These are phyloP conservation scores for Fusarium sp. DNA, from an alignment of 2,329 filamentous ascomycete species.

Conservation along the genomic window DNA sequence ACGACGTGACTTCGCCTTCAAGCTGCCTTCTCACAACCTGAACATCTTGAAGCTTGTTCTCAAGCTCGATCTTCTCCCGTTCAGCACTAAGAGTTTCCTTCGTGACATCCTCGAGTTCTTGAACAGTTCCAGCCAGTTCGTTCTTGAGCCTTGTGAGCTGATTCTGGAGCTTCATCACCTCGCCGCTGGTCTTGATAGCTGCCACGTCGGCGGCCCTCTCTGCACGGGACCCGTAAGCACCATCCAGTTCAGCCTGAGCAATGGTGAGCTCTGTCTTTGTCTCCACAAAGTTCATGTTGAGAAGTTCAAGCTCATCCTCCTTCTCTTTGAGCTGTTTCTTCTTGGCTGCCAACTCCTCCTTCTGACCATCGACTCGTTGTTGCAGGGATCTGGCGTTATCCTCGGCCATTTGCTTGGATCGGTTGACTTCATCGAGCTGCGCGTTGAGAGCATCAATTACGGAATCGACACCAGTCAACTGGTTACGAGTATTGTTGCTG, in stretches of 20 bases:
- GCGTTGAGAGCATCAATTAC: constrained; percentile 44
- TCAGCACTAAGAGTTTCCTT: constrained; percentile 63
- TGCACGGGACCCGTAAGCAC: constrained; percentile 68
- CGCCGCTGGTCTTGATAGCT: constrained; percentile 61
- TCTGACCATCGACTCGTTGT: constrained; percentile 37
- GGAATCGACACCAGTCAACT: constrained; percentile 47
- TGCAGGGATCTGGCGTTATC: constrained; percentile 44
- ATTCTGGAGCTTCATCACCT: constrained; percentile 58
- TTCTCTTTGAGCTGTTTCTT: constrained; percentile 60
- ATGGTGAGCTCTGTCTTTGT: constrained; percentile 71
- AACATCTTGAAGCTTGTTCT: constrained; percentile 52
- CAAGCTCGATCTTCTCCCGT: constrained; percentile 59
- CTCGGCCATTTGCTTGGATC: constrained; percentile 45
- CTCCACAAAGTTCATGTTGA: constrained; percentile 65
- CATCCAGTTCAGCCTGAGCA: constrained; percentile 70
- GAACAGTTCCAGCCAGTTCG: constrained; percentile 62
- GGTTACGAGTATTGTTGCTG: constrained; percentile 51
- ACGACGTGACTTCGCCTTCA: constrained; percentile 40
- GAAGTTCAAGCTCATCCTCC: constrained; percentile 62
- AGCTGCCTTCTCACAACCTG: constrained; percentile 31
- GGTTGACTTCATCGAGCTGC: constrained; percentile 47
- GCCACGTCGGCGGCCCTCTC: constrained; percentile 69
- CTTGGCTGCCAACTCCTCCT: constrained; percentile 46
- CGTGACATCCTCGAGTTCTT: constrained; percentile 65
- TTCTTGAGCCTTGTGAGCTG: constrained; percentile 63